A percentile compares a stretch with the other conserved stretches of the same genome.
Conservation (phyloP, 148 eudicot genomes). For the Limonium bicolor region DNA sequence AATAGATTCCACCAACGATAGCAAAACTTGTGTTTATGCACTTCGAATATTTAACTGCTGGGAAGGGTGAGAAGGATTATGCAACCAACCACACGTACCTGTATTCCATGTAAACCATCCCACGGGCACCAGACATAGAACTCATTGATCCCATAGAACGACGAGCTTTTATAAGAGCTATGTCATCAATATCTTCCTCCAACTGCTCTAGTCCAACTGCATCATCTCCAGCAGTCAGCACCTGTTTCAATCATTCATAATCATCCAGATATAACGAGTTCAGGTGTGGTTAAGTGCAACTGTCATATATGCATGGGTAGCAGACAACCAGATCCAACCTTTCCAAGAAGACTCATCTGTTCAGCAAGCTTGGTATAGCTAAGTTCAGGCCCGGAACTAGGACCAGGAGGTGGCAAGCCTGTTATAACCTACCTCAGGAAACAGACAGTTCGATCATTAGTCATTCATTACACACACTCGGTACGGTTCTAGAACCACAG, state of each 20-base stretch:
- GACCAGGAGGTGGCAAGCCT: conserved; percentile 86
- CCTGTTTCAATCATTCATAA: conserved; percentile 19
- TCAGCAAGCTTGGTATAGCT: conserved; percentile 49
- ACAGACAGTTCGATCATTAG: not conserved
- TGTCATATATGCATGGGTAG: too few species aligned
- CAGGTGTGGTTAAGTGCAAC: too few species aligned
- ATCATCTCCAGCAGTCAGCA: conserved; percentile 83
- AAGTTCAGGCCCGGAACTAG: conserved; percentile 55
- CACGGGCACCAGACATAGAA: conserved; percentile 83
- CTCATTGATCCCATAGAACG: conserved; percentile 84
- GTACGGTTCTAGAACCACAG: too few species aligned
- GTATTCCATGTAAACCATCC: conserved; percentile 94
- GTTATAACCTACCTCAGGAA: conserved; percentile 56
- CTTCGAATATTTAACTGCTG: not conserved
- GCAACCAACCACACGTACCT: conserved; percentile 20
- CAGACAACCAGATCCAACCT: conserved; percentile 46
- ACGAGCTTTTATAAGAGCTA: conserved; percentile 76
- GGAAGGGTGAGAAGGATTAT: not conserved
- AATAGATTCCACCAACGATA: too few species aligned
- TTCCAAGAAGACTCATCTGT: conserved; percentile 53
- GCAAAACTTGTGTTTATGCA: too few species aligned
- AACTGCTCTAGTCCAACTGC: conserved; percentile 70
- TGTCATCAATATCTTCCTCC: conserved; percentile 84
- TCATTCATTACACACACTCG: too few species aligned
- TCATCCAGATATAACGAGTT: not conserved